Base-by-base conservation (phyloP, 1,284 basidiomycete species). In the Puccinia brachypodii region DNA sequence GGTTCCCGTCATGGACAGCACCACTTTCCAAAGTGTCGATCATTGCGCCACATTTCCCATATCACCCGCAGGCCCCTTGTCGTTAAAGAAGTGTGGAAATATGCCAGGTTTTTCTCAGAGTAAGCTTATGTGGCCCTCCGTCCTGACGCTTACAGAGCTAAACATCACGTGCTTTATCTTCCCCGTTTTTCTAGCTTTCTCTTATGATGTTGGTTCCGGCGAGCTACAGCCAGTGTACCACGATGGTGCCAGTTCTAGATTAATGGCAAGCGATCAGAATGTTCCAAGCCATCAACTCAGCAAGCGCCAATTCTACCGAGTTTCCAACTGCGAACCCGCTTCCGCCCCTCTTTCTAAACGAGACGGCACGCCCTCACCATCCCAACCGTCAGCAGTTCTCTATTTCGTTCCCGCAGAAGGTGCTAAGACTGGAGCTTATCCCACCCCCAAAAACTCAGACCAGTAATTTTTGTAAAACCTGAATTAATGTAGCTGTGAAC, bases 31-130 rank as follows among this genome's bases (percentile, higher is more conserved):
- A 42, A 81, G 82, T 9, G 82, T 81, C 50, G 84, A 85, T 69
- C 83, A 84, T 81, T 85, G 84, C 58, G 84, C 84, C 8, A 84
- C 84, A 13, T 85, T 85, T 76, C 82, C 83, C 50, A 77, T 83
- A 68, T 77, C 78, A 25, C 84, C 84, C 14, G 83, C 84, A 8
- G 82, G 77, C 8, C 84, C 84, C 22, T 53, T 85, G 25, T 83
- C 83, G 14, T 81, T 85, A 77, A 68, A 81, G 9, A 83, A 83
- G 40, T 84, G 84, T 75, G 84, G 84, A 11, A 58, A 82, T 14
- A 62, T 69, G 9, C 78, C 82, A 9, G 84, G 83, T 22, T 83
- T 77, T 77, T 84, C 84, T 8, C 84, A 84, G 77, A 83, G 77
- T 80, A 25, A 80, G 77, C 16, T 56, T 11, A 44, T 58, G 16